Conservation (phyloP, 306 rosid genomes). For the Ochetophila trinervis region DNA sequence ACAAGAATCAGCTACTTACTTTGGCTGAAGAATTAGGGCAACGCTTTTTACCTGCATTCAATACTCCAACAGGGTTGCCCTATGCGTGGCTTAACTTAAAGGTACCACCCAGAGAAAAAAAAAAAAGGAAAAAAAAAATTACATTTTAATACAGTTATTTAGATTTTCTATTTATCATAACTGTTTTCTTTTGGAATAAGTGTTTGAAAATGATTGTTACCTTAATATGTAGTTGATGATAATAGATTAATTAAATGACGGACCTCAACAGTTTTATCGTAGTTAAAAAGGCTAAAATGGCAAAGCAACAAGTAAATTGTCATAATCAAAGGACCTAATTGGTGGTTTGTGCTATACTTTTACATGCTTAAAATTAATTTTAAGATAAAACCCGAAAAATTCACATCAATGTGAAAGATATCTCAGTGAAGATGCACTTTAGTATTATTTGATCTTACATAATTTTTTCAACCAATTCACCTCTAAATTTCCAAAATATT, state of each 20-base stretch:
- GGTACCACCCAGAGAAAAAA: slow-evolving; percentile 62
- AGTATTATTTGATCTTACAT: slow-evolving; percentile 18
- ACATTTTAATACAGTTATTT: background rate
- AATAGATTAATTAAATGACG: no score
- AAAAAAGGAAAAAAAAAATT: slow-evolving; percentile 8
- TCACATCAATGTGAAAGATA: background rate
- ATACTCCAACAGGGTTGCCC: slow-evolving; percentile 92
- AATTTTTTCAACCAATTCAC: slow-evolving; percentile 23
- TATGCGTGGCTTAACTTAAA: slow-evolving; percentile 96
- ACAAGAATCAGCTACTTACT: slow-evolving; percentile 64
- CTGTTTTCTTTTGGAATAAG: no score
- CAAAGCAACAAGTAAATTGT: no score
- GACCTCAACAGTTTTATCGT: no score
- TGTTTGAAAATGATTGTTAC: no score
- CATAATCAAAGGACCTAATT: no score
- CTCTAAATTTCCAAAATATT: slow-evolving; percentile 33
- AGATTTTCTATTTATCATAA: no score
- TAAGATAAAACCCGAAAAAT: no score
- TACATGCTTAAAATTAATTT: no score
- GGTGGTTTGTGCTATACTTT: no score
- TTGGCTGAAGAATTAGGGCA: slow-evolving; percentile 91
- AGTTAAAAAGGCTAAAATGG: no score
- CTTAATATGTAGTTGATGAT: no score
- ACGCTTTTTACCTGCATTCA: slow-evolving; percentile 80
- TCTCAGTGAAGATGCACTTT: background rate